Conservation (phyloP, 176 grass and related monocot species). For the bread wheat (Triticum aestivum) region DNA sequence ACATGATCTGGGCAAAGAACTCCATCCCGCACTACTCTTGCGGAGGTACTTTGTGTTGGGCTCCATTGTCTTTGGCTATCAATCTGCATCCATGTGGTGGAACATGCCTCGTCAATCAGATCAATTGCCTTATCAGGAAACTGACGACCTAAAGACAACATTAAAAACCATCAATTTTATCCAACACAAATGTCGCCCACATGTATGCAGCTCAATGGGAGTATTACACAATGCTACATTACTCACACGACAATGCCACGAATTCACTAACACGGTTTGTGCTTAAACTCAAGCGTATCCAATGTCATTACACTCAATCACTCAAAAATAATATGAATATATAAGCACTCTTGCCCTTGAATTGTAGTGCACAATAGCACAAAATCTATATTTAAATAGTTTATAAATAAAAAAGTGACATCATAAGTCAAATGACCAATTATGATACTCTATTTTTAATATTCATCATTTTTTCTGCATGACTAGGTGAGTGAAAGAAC, state of each 20-base stretch:
- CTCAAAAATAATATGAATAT: neutral
- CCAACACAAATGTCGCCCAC: neutral
- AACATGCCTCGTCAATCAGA: neutral
- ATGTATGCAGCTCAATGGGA: neutral
- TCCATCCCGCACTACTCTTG: neutral
- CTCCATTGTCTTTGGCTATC: neutral
- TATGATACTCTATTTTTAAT: neutral
- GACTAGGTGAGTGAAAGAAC: neutral
- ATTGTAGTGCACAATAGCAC: neutral
- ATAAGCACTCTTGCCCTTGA: neutral
- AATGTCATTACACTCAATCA: neutral
- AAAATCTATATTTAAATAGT: neutral
- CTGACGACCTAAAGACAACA: neutral
- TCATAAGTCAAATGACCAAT: neutral
- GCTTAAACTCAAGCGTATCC: neutral
- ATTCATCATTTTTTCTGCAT: neutral
- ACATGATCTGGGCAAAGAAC: neutral
- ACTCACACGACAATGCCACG: neutral
- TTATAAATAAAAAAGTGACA: neutral
- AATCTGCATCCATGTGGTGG: neutral
- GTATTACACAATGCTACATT: neutral
- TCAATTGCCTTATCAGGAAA: slow-evolving; percentile 15
- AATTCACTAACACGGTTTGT: neutral
- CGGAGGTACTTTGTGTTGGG: neutral
- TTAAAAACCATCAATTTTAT: neutral